phyloP scores from a whole-genome alignment of 306 rosid genomes.

The Cicer arietinum region DNA sequence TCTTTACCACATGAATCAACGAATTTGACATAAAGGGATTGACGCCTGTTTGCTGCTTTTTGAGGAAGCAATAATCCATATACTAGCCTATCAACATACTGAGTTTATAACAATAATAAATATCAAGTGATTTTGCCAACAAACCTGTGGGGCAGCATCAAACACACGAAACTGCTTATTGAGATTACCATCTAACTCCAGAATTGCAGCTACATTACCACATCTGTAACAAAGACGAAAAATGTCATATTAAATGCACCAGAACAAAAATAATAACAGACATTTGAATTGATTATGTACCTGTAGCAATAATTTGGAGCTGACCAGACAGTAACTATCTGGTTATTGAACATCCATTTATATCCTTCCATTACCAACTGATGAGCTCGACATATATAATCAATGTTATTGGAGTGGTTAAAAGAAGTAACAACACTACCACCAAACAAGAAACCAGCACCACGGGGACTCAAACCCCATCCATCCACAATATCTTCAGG shows the following conservation, averaged over 20 bases:
- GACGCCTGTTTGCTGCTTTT: conserved; percentile 28
- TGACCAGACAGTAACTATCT: conserved; percentile 99
- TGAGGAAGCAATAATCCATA: conserved; percentile 28
- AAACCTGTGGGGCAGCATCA: conserved; percentile 98
- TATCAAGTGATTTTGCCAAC: conserved; percentile 42
- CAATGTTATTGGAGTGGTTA: conserved; percentile 93
- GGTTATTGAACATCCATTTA: conserved; percentile 98
- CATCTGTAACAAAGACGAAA: conserved; percentile 65
- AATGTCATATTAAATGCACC: conserved; percentile 37
- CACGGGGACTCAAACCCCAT: conserved; percentile 99
- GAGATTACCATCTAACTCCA: conserved; percentile 89
- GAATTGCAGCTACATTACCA: conserved; percentile 98
- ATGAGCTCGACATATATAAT: conserved; percentile 98
- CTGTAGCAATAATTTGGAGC: conserved; percentile 99
- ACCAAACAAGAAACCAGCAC: conserved; percentile 97
- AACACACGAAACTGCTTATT: conserved; percentile 89
- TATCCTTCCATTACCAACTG: conserved; percentile 99
- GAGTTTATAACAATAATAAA: conserved; percentile 25
- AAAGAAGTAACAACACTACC: conserved; percentile 88
- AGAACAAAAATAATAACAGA: conserved; percentile 17
- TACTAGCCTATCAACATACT: conserved; percentile 14
- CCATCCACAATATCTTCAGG: conserved; percentile 99
- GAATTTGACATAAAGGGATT: conserved; percentile 9
- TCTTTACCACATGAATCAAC: conserved; percentile 28
- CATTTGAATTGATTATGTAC: conserved; percentile 48